These are phyloP conservation scores for Phycomyces nitens DNA, from an alignment of 192 early-diverging fungal genomes.

Conservation along the genomic window DNA sequence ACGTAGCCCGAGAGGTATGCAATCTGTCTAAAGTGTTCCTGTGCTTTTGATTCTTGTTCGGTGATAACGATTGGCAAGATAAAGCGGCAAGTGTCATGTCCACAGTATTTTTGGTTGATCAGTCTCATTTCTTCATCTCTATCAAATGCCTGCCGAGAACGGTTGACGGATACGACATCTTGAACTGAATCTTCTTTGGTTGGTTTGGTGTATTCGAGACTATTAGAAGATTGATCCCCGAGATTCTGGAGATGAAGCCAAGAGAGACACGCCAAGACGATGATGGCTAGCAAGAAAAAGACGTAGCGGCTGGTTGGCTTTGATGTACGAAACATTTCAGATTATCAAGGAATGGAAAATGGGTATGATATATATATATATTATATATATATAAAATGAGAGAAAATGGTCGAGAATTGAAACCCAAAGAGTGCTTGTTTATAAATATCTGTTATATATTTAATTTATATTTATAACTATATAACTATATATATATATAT, in stretches of 20 bases:
- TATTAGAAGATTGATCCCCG: too few species aligned
- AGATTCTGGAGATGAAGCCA: neutral
- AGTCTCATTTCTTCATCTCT: neutral
- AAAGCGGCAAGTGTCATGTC: conserved; percentile 28
- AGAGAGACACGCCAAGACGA: neutral
- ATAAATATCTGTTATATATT: too few species aligned
- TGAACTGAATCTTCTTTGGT: too few species aligned
- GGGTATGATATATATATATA: too few species aligned
- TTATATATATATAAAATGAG: too few species aligned
- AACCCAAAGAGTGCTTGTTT: too few species aligned
- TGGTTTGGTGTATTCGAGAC: too few species aligned
- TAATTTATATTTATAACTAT: too few species aligned
- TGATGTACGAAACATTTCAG: too few species aligned
- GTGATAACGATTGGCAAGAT: conserved; percentile 35
- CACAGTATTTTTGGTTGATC: conserved; percentile 31
- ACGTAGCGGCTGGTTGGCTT: neutral
- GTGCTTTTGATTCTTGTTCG: conserved; percentile 45
- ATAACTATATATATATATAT: too few species aligned
- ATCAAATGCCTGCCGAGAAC: neutral
- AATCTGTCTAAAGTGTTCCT: conserved; percentile 39
- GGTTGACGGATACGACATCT: neutral
- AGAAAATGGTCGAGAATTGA: too few species aligned
- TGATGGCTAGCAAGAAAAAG: neutral
- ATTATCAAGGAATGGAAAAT: too few species aligned
- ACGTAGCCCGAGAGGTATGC: conserved; percentile 29